These are phyloP conservation scores for Viola pubescens DNA, from an alignment of 441 rosid genomes.

Conservation along the genomic window DNA sequence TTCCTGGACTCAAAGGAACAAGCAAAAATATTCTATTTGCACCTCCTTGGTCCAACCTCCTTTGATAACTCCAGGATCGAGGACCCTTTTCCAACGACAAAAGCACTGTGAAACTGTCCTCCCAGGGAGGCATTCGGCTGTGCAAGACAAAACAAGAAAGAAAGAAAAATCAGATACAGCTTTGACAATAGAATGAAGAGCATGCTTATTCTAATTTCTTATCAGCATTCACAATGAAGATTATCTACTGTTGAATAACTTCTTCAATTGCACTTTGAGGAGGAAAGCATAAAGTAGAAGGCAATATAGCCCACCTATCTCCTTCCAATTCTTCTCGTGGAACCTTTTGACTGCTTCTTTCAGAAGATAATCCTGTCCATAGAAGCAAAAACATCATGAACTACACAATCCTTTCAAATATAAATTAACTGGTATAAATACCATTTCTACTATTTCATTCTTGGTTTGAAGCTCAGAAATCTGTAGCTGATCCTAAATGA, in stretches of 20 bases:
- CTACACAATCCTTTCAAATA: not conserved
- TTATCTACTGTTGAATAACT: not conserved
- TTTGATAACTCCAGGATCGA: slow-evolving; percentile 79
- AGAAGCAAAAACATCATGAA: not conserved
- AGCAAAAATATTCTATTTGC: slow-evolving; percentile 3
- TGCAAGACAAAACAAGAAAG: slow-evolving; percentile 2
- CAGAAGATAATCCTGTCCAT: slow-evolving; percentile 30
- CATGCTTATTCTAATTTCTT: not conserved
- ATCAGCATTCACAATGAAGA: not conserved
- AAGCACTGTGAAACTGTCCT: slow-evolving; percentile 88
- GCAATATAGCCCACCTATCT: slow-evolving; percentile 26
- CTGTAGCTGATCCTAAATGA: not conserved
- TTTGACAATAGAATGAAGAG: not conserved
- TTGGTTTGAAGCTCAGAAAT: slow-evolving; percentile 1
- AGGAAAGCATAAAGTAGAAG: not conserved
- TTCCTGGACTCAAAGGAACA: slow-evolving; percentile 3
- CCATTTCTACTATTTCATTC: not conserved
- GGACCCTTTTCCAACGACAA: slow-evolving; percentile 94
- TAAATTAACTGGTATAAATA: not conserved
- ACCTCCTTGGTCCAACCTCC: slow-evolving; percentile 99
- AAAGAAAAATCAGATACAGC: not conserved
- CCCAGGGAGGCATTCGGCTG: slow-evolving; percentile 76
- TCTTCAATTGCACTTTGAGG: not conserved
- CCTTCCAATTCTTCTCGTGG: slow-evolving; percentile 40
- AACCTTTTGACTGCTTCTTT: slow-evolving; percentile 25